Evolutionary conservation across 1,284 basidiomycete genomes (phyloP), one percentile per base, ranked within the genome.

Genomic region (Leccinum solheimii): DNA sequence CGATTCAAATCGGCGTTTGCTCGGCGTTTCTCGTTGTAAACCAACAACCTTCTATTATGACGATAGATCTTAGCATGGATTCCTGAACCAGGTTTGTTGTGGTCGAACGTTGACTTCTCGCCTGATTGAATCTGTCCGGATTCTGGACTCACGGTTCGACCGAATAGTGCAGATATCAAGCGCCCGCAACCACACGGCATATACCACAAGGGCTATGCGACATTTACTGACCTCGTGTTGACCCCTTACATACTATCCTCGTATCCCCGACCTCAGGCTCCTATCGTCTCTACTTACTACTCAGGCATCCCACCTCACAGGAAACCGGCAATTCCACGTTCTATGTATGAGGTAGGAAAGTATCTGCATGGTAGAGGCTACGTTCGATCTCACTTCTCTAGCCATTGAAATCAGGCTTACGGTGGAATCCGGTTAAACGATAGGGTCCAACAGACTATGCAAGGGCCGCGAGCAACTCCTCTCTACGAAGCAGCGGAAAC

Each of bases 321-420:
- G 26, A 34, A 8, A 10, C 43, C 0, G 16, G 19, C n/a, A 2
- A 4, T 16, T 43, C 38, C n/a, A 51, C 43, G 2, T 9, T 65
- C 38, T 21, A 62, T 36, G 52, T 65, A 34, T 57, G 52, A 8
- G 51, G 64, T 67, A 3, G 23, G 63, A 14, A 5, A 19, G 30
- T 57, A 1, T 32, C 40, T 40, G 3, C 30, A 32, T 7, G 1
- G 5, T 27, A 38, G 43, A 43, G 8, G 23, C n/a, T 7, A 7
- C 9, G 5, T 36, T 40, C n/a, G 16, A 30, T 23, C 51, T 27
- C 27, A 26, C 13, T 40, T 4, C 5, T 32, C 61, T 51, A 65
- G 62, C 26, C 16, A 56, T 66, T 5, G 40, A 52, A 14, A 38
- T 68, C 0, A 36, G 50, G 8, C 67, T 69, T 32, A 51, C 56